Evolutionary conservation across 2,329 filamentous ascomycete genomes (phyloP).

Genomic region (Orbilia ellipsospora): DNA sequence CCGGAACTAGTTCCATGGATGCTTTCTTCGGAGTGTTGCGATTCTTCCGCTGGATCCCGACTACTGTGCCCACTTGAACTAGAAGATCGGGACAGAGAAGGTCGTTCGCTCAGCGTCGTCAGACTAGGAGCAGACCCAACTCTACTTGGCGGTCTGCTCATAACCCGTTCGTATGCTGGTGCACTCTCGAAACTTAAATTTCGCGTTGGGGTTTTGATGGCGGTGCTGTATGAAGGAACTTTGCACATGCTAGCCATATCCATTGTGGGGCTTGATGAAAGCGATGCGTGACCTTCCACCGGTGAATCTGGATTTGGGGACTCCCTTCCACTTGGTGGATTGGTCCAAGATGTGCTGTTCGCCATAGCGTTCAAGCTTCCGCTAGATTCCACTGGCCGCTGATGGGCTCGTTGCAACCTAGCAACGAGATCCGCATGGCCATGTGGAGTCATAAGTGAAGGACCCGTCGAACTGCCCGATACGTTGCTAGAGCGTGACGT

Average conservation of each 20-base stretch:
- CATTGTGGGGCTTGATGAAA: slow-evolving; percentile 35
- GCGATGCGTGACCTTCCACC: slow-evolving; percentile 15
- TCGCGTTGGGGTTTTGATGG: slow-evolving; percentile 73
- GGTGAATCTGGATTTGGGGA: slow-evolving; percentile 39
- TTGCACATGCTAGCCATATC: slow-evolving; percentile 75
- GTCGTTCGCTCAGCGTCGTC: slow-evolving; percentile 14
- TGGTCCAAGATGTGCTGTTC: slow-evolving; percentile 67
- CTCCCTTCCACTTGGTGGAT: slow-evolving; percentile 59
- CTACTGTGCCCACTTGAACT: slow-evolving; percentile 45
- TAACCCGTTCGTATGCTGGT: slow-evolving; percentile 46
- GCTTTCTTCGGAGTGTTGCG: not conserved
- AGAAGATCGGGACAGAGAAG: slow-evolving; percentile 50
- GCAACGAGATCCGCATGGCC: slow-evolving; percentile 67
- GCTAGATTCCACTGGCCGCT: slow-evolving; percentile 61
- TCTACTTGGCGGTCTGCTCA: slow-evolving; percentile 38
- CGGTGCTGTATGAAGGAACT: slow-evolving; percentile 81
- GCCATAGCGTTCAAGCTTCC: slow-evolving; percentile 67
- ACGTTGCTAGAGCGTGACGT: slow-evolving; percentile 50
- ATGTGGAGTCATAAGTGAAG: slow-evolving; percentile 63
- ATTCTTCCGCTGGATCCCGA: slow-evolving; percentile 12
- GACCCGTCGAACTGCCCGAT: slow-evolving; percentile 52
- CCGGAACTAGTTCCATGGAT: not conserved
- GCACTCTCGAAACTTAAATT: slow-evolving; percentile 67
- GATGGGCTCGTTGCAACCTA: slow-evolving; percentile 67
- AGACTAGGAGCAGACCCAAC: slow-evolving; percentile 28